Evolutionary conservation across 495 filamentous ascomycete genomes (phyloP), one percentile per base, ranked within the genome.

Genomic region (Talaromyces proteolyticus): DNA sequence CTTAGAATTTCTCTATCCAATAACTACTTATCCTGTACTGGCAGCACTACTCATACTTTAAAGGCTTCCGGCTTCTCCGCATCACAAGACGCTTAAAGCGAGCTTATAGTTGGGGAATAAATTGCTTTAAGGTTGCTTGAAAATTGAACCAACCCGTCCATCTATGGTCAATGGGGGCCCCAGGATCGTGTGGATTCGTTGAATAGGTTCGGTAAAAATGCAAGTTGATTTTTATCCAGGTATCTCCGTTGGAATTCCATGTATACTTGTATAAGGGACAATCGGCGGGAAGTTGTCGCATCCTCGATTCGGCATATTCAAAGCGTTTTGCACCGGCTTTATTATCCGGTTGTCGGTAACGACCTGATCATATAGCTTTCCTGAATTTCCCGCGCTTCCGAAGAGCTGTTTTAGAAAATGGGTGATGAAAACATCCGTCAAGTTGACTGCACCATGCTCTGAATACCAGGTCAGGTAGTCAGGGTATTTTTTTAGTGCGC

Each of bases 71-170:
- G 12, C 26, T 29, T 29, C 12, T 29, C 26, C 12, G 12, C 26
- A 29, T 29, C 26, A 29, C 5, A 29, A 29, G 26, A 12, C 12
- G 26, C 26, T 29, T 29, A 29, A 29, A 29, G 26, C 5, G 12
- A 29, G 26, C 26, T 29, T 29, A 29, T 12, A 29, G 26, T 29
- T 29, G 26, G 26, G 26, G 26, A 29, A 29, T 29, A 29, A 12
- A 29, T 29, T 12, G 26, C 26, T 29, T 12, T 29, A 12, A 29
- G 26, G 26, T 29, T 29, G 26, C 12, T 29, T 29, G 26, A 29
- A n/a, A 66, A 64, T 17, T 52, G 42, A 24, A 26, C 23, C n/a
- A 55, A 47, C 50, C 59, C 56, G 10, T 29, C 25, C 25, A 29
- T 29, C 12, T 12, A 29, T 12, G 25, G 5, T 12, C 12, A 29